Conservation (phyloP, 176 grass and related monocot species). For the Carex scoparia region DNA sequence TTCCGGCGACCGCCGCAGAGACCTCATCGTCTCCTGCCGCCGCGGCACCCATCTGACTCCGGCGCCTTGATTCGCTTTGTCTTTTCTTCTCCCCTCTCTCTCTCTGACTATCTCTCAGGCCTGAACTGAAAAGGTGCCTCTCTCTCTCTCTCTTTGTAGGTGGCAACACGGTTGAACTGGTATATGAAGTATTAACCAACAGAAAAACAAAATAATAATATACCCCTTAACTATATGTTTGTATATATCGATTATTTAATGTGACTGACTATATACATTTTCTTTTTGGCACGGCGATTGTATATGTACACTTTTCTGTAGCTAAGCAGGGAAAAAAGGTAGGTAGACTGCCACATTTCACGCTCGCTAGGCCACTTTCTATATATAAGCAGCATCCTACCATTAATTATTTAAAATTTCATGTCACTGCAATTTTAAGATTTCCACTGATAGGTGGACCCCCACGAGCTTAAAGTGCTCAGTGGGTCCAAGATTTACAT, state of each 20-base stretch:
- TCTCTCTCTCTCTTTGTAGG: neutral
- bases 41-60: constrained; percentile 27
- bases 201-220: neutral
- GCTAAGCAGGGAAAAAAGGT: neutral
- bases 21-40: constrained; percentile 32
- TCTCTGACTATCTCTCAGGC: neutral
- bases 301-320: constrained; percentile 10
- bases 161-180: constrained; percentile 23
- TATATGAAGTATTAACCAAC: constrained; percentile 14
- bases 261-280: neutral
- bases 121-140: neutral
- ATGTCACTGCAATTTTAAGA: neutral
- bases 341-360: neutral
- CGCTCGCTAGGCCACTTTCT: neutral
- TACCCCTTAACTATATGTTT: neutral
- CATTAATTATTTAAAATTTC: neutral
- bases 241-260: neutral
- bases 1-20: constrained; percentile 18
- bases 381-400: neutral
- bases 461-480: neutral
- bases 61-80: neutral
- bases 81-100: neutral
- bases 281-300: neutral
- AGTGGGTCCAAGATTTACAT: neutral
- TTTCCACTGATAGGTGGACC: neutral